Percentiles rank a stretch among this genome's conserved stretches.
Evolutionary conservation across 176 grass and related monocot genomes (phyloP).

Genomic region (Avena atlantica): DNA sequence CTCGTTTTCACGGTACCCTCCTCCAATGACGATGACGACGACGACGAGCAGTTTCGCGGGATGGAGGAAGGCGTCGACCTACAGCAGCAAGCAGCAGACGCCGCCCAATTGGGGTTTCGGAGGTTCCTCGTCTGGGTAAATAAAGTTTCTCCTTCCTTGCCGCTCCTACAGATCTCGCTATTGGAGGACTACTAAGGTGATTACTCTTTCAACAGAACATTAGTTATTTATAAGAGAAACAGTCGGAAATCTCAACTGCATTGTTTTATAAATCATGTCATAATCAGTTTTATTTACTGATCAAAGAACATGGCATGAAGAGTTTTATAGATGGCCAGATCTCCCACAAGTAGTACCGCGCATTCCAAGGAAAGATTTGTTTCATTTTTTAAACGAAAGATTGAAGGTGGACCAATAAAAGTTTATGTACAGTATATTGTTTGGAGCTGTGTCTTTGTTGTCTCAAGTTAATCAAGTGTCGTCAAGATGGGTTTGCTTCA

Average conservation of each 20-base stretch:
- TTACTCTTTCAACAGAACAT: neutral
- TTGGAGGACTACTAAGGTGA: neutral
- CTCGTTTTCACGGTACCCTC: constrained; percentile 11
- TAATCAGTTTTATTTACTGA: too few relatives aligned
- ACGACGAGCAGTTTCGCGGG: neutral
- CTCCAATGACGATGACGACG: neutral
- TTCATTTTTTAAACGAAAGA: neutral
- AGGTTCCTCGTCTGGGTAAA: neutral
- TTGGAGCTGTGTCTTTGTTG: neutral
- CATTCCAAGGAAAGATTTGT: neutral
- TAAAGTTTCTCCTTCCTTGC: neutral
- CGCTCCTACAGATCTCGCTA: neutral
- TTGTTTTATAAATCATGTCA: too few relatives aligned
- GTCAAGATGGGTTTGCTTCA: neutral
- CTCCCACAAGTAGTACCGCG: neutral
- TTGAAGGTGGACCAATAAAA: neutral
- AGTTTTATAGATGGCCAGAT: neutral
- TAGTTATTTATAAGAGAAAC: neutral
- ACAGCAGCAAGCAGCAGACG: neutral
- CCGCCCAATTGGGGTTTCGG: neutral
- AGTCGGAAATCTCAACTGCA: too few relatives aligned
- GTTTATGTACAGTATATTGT: neutral
- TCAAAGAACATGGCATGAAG: too few relatives aligned
- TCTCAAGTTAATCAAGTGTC: neutral
- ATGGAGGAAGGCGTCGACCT: neutral